Conservation (phyloP, 768 basidiomycete species). For the Pleurotus tuoliensis region DNA sequence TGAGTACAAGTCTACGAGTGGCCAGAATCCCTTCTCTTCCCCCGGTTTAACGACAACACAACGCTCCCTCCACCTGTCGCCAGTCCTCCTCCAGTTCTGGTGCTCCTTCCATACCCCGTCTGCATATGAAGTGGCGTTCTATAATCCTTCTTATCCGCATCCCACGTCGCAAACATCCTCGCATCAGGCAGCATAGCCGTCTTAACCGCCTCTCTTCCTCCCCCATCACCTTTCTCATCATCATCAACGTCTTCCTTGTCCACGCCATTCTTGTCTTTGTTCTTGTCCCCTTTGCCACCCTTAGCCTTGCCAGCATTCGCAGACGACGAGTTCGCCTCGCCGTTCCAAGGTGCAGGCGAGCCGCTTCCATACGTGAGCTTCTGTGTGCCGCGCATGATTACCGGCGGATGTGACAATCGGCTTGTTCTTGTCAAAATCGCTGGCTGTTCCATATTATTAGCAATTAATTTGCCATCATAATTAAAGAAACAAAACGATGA, state of each 20-base stretch:
- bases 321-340: constrained; percentile 7
- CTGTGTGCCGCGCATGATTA: constrained; percentile 50
- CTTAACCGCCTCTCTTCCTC: too few relatives aligned
- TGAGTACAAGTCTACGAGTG: neutral
- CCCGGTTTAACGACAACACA: constrained; percentile 6
- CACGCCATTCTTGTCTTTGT: constrained; percentile 19
- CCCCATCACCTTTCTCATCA: too few relatives aligned
- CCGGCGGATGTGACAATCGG: constrained; percentile 62
- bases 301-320: too few relatives aligned
- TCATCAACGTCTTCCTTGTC: too few relatives aligned
- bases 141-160: constrained; percentile 50
- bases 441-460: constrained; percentile 29
- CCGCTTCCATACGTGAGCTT: constrained; percentile 44
- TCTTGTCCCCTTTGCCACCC: neutral
- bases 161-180: constrained; percentile 54
- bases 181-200: constrained; percentile 46
- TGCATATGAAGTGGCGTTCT: constrained; percentile 27
- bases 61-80: constrained; percentile 21
- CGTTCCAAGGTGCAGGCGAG: constrained; percentile 52
- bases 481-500: too few relatives aligned
- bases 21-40: constrained; percentile 2
- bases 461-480: too few relatives aligned
- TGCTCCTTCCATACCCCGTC: neutral
- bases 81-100: constrained; percentile 28
- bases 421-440: constrained; percentile 56